phyloP scores from a whole-genome alignment of 495 filamentous ascomycete species.

The Penicillium verhagenii region DNA sequence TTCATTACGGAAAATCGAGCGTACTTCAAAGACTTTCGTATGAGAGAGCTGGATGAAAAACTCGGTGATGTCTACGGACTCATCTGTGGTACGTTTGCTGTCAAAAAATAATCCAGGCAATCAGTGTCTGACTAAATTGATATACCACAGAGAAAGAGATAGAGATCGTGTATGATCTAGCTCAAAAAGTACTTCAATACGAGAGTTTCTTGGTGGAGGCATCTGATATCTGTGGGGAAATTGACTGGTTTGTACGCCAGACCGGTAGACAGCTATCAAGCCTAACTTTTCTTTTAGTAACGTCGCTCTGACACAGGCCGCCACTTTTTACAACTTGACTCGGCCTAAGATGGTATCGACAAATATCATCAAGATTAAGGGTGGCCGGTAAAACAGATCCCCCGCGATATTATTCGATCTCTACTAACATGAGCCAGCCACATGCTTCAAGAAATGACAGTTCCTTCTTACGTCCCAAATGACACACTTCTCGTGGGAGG shows the following conservation, averaged over 20 bases:
- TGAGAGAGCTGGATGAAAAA: conserved; percentile 78
- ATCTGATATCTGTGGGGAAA: conserved; percentile 79
- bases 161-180: conserved; percentile 78
- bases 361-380: conserved; percentile 75
- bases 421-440: conserved; percentile 52
- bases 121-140: neutral
- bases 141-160: conserved; percentile 74
- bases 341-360: conserved; percentile 67
- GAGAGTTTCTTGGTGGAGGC: conserved; percentile 63
- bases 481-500: conserved; percentile 72
- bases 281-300: conserved; percentile 51
- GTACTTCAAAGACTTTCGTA: conserved; percentile 86
- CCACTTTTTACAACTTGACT: conserved; percentile 68
- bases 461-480: conserved; percentile 84
- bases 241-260: conserved; percentile 60
- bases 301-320: conserved; percentile 76
- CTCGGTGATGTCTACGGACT: conserved; percentile 82
- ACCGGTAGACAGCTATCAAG: neutral
- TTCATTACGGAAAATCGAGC: conserved; percentile 70
- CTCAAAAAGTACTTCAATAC: conserved; percentile 67
- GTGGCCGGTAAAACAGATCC: conserved; percentile 59
- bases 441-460: conserved; percentile 83
- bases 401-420: neutral
- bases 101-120: neutral
- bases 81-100: conserved; percentile 65